Evolutionary conservation across 2,329 filamentous ascomycete genomes (phyloP), one percentile per base, ranked within the genome.

Genomic region (Exophiala dermatitidis): DNA sequence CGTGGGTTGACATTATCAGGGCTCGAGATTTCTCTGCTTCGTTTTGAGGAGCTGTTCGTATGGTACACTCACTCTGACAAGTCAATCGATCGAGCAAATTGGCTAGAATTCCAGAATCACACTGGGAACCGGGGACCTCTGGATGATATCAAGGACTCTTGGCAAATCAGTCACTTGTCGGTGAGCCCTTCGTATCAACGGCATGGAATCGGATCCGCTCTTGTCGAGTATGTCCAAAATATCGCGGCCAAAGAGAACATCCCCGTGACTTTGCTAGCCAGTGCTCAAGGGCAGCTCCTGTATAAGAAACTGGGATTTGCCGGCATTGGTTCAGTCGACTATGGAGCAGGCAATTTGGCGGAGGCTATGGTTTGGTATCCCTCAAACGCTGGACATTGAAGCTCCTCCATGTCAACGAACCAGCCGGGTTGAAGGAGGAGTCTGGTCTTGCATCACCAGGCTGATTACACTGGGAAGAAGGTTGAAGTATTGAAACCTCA

Each of bases 261-360:
- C 12, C 62, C 59, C 3, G 48, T 60, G 1, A 63, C 64, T 53
- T 59, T 69, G 2, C 57, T 66, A 34, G 53, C 65, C 6, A 64
- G 64, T 7, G 28, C 47, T 26, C 50, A 61, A 46, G 66, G 65
- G 4, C 53, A 62, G 34, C 52, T 48, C 5, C 45, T 68, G 5
- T 69, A 69, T 46, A 49, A 45, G 33, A 65, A 63, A 44, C 59
- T 62, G 54, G 67, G 66, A 2, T 68, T 67, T 37, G 30, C 48
- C 10, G 65, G 66, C 30, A 10, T 57, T n/a, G 55, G 55, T 5
- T 45, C 37, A 29, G 41, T 54, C 30, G 44, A 60, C 7, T 49
- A 50, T 33, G 46, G 32, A n/a, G 34, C 32, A 10, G 40, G 33
- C 28, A 34, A 51, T n/a, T 5, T 41, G 19, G 19, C 40, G 44